Conservation (phyloP, 352 stramenopile species). For the Globisporangium rhizosaccharum region DNA sequence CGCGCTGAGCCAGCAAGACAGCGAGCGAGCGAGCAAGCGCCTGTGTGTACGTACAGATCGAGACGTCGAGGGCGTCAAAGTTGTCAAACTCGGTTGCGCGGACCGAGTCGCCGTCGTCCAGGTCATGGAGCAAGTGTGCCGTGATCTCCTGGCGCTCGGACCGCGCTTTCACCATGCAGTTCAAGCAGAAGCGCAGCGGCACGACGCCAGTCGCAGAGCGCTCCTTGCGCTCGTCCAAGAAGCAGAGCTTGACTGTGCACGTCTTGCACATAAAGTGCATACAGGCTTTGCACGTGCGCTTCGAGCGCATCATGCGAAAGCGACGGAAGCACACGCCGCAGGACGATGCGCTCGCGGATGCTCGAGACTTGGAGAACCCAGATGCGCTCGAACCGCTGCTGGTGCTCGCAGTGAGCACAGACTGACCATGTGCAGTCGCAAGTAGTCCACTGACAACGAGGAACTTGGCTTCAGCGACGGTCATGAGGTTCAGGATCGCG, state of each 20-base stretch:
- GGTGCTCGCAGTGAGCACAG: not conserved
- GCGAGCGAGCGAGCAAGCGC: not conserved
- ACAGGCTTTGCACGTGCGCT: constrained; percentile 26
- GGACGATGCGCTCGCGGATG: constrained; percentile 12
- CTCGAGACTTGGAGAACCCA: not conserved
- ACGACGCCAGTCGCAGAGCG: constrained; percentile 22
- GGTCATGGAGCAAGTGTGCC: constrained; percentile 9
- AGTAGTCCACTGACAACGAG: constrained; percentile 22
- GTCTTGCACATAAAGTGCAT: constrained; percentile 24
- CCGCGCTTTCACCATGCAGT: constrained; percentile 25
- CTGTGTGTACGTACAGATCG: constrained; percentile 6
- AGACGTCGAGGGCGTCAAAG: constrained; percentile 7
- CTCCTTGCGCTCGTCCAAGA: constrained; percentile 31
- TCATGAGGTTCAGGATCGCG: constrained; percentile 29
- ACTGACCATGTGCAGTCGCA: constrained; percentile 5
- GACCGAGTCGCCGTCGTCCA: constrained; percentile 6
- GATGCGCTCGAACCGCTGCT: constrained; percentile 5
- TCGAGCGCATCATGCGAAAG: constrained; percentile 31
- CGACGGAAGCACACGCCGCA: constrained; percentile 33
- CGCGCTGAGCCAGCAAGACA: too few species aligned
- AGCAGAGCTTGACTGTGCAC: constrained; percentile 25
- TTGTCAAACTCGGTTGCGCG: not conserved
- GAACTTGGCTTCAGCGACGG: constrained; percentile 22
- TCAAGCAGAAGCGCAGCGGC: constrained; percentile 28
- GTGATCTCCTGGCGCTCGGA: constrained; percentile 13